Base-by-base conservation (phyloP, 495 filamentous ascomycete genomes). In the Halenospora varia region DNA sequence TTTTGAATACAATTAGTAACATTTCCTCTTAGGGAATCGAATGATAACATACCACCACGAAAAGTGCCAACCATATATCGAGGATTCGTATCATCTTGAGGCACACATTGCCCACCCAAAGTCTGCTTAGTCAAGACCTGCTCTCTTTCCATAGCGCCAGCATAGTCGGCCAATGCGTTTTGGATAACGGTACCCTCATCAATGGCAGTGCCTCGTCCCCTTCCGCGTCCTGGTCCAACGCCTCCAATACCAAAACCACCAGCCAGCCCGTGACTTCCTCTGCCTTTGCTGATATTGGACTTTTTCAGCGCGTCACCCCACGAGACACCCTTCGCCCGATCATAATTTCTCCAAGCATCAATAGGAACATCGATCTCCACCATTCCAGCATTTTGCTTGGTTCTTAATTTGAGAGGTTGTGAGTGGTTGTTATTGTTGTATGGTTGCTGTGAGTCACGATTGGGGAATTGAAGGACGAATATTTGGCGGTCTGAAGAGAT, bases 331-430 rank as follows among this genome's bases (percentile, higher is more conserved):
- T 85, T 85, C 51, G 70, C 76, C 51, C 78, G 73, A 68, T 92
- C 83, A 67, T 87, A 93, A 58, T 83, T 82, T 3, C 65, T 59
- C 15, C 74, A 70, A 18, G 81, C 80, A 68, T 84, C 78, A 48
- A 92, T 73, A 1, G 87, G 84, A 9, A 90, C 76, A 51, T 93
- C 89, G 4, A 91, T 66, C 65, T 93, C 89, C n/a, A 92, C 72
- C 51, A 89, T 75, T 0, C 87, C 88, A 1, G 83, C 77, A 25
- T 77, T 70, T 0, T 81, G 79, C 68, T 93, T 93, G 61, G 88
- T 74, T 25, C 88, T 82, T 29, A 90, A 66, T 10, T 76, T 74
- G 1, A 77, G 60, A 0, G 88, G 88, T 53, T 82, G 78, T 10
- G 80, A 75, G 4, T 74, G 68, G 45, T 75, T 68, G 1, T 67